Evolutionary conservation across 495 filamentous ascomycete species (phyloP), one percentile per base, ranked within the genome.

Genomic region (Rhizodiscina lignyota): DNA sequence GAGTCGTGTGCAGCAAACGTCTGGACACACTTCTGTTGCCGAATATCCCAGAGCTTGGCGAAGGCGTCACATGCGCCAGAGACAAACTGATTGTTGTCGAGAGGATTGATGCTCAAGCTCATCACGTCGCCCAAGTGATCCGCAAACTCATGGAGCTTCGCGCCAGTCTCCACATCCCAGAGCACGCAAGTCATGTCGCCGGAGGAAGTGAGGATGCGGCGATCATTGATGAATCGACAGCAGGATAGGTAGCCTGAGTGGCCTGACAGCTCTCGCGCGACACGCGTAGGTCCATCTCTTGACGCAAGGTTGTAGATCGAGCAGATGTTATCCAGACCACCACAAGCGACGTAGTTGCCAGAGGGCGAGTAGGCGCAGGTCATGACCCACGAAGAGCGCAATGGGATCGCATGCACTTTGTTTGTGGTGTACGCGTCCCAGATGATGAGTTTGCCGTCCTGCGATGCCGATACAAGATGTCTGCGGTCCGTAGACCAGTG

Each of bases 161-260:
- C 78, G 18, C 91, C 91, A 0, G 89, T 87, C 56, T 97, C 89
- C 34, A 97, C 83, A 67, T 97, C 89, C 89, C 89, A 97, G 48
- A 96, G 78, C 81, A 96, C 94, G 64, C 89, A 97, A 32, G 89
- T 97, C 91, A 97, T 97, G 52, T 97, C 89, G 34, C 89, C 89
- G 11, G 89, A 97, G 11, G 89, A 97, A 39, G 89, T 97, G 36
- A 97, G 74, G 49, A 97, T 96, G 45, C 82, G 81, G 47, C 87
- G 79, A 65, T 97, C 89, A 56, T 93, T 97, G 68, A 96, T 94
- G 58, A 97, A 97, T 30, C 89, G 79, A 49, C 89, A 97, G 80
- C 89, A 97, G 21, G 84, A 94, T 26, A 97, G 74, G 49, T 97
- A 97, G 23, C 89, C 89, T 16, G 87, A 91, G 56, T 97, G 89